These are phyloP conservation scores for Biscogniauxia marginata DNA, from an alignment of 2,329 filamentous ascomycete species.

Conservation along the genomic window DNA sequence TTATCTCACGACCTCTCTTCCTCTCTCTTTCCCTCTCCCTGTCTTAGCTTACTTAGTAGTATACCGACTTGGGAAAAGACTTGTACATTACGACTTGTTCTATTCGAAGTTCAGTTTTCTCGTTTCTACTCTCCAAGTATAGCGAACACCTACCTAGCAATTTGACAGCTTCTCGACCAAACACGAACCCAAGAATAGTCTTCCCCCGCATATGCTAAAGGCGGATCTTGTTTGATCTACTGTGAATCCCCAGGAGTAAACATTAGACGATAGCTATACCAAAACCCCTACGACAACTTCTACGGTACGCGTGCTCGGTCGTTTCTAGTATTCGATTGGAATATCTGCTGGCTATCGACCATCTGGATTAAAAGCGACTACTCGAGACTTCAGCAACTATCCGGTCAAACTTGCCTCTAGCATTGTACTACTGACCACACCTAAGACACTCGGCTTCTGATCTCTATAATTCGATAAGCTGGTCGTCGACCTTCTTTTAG, in stretches of 20 bases:
- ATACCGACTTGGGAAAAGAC: neutral
- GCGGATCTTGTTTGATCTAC: neutral
- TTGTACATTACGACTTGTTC: neutral
- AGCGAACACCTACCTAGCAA: neutral
- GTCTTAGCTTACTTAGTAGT: conserved; percentile 3
- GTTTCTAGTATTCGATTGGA: conserved; percentile 7
- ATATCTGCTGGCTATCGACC: conserved; percentile 6
- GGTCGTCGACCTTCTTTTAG: neutral
- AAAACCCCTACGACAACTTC: conserved; percentile 4
- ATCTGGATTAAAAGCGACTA: conserved; percentile 5
- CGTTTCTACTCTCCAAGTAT: neutral
- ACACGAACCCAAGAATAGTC: neutral
- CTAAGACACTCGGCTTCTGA: neutral
- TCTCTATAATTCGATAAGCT: neutral
- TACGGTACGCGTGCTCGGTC: conserved; percentile 9
- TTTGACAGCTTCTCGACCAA: neutral
- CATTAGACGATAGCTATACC: conserved; percentile 7
- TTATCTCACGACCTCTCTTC: conserved; percentile 3
- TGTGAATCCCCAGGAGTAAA: conserved; percentile 2
- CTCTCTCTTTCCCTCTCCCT: conserved; percentile 2
- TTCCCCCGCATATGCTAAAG: neutral
- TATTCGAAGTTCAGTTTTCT: neutral
- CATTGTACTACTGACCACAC: neutral
- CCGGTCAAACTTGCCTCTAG: neutral
- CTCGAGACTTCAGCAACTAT: conserved; percentile 1